These are phyloP conservation scores for Zymoseptoria ardabiliae DNA, from an alignment of 2,329 filamentous ascomycete species.

Conservation along the genomic window DNA sequence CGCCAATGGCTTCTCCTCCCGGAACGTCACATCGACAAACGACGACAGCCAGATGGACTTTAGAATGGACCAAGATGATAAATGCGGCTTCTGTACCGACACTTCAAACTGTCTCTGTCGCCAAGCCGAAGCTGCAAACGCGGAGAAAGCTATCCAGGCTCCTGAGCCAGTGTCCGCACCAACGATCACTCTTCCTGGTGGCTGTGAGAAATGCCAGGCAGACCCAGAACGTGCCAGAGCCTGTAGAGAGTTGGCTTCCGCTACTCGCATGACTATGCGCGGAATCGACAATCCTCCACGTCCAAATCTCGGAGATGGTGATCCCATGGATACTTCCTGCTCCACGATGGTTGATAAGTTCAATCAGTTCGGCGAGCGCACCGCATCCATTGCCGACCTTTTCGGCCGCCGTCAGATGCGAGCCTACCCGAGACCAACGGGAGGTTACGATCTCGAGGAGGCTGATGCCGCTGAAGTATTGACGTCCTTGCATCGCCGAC, in stretches of 20 bases:
- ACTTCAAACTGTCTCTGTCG: slow-evolving; percentile 22
- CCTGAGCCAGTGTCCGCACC: slow-evolving; percentile 1
- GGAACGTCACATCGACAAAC: slow-evolving; percentile 7
- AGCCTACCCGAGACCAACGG: slow-evolving; percentile 11
- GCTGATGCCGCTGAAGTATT: slow-evolving; percentile 16
- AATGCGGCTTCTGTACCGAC: slow-evolving; percentile 27
- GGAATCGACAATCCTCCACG: slow-evolving; percentile 1
- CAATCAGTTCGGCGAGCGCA: slow-evolving; percentile 17
- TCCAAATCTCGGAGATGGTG: slow-evolving; percentile 7
- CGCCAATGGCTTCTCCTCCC: slow-evolving; percentile 3
- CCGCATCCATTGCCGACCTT: slow-evolving; percentile 14
- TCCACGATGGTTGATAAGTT: slow-evolving; percentile 17
- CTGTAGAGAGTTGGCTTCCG: slow-evolving; percentile 19
- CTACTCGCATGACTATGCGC: slow-evolving; percentile 5
- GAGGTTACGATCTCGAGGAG: slow-evolving; percentile 17
- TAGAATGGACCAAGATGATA: slow-evolving; percentile 13
- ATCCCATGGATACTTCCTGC: slow-evolving; percentile 15
- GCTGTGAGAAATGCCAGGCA: slow-evolving; percentile 21
- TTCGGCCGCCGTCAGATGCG: slow-evolving; percentile 14
- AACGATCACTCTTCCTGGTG: slow-evolving; percentile 18
- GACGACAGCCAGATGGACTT: slow-evolving; percentile 18
- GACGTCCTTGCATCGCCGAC: slow-evolving; percentile 8
- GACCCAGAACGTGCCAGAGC: slow-evolving; percentile 23
- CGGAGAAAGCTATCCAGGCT: slow-evolving; percentile 7
- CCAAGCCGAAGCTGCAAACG: slow-evolving; percentile 7